phyloP scores from a whole-genome alignment of 805 yeast genomes.

The Grigorovia transvaalensis region DNA sequence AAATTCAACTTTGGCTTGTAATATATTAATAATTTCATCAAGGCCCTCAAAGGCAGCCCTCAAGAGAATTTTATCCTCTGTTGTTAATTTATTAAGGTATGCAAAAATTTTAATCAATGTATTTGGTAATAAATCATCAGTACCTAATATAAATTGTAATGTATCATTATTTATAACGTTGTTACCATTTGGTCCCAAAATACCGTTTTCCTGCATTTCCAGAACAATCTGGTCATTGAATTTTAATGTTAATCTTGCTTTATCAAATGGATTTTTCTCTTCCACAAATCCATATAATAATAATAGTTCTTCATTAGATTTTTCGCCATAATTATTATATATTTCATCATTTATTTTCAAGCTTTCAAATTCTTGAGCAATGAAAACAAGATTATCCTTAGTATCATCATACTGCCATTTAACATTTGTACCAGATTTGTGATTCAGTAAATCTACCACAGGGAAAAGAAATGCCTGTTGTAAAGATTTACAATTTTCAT shows the following conservation, averaged over 20 bases:
- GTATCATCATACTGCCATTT: conserved; percentile 41
- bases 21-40: conserved; percentile 40
- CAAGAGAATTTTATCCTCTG: conserved; percentile 39
- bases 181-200: conserved; percentile 32
- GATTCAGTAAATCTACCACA: conserved; percentile 70
- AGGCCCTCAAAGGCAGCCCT: conserved; percentile 56
- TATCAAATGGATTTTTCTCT: conserved; percentile 46
- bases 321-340: conserved; percentile 78
- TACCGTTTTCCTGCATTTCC: conserved; percentile 29
- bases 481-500: conserved; percentile 22
- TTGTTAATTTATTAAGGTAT: conserved; percentile 37
- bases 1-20: conserved; percentile 39
- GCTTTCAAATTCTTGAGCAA: conserved; percentile 23
- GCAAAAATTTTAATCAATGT: conserved; percentile 45
- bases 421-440: conserved; percentile 48
- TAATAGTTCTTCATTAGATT: conserved; percentile 74
- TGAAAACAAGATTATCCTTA: conserved; percentile 31
- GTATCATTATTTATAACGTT: conserved; percentile 23
- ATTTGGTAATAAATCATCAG: conserved; percentile 31
- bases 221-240: conserved; percentile 28
- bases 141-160: conserved; percentile 35
- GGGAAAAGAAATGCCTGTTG: conserved; percentile 65
- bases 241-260: conserved; percentile 49
- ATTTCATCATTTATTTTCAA: conserved; percentile 38
- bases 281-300: conserved; percentile 75